Evolutionary conservation across 768 basidiomycete genomes (phyloP).

Genomic region (Mrakia gelida): DNA sequence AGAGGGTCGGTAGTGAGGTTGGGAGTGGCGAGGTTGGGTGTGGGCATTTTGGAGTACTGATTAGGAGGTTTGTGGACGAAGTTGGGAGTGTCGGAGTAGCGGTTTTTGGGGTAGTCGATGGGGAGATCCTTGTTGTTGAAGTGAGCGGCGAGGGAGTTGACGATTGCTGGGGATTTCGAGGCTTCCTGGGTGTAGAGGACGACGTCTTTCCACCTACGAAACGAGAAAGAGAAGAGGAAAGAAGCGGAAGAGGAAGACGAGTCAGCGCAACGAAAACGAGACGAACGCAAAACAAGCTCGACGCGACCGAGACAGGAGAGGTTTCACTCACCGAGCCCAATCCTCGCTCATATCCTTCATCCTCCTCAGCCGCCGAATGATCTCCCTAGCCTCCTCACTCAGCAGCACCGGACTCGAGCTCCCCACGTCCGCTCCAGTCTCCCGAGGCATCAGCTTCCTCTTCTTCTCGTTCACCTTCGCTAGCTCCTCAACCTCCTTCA

Average conservation of each 20-base stretch:
- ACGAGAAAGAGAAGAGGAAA: neutral
- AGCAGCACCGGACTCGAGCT: slow-evolving; percentile 42
- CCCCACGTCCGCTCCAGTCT: slow-evolving; percentile 37
- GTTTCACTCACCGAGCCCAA: slow-evolving; percentile 43
- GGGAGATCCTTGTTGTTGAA: slow-evolving; percentile 23
- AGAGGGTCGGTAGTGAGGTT: neutral
- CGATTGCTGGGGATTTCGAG: slow-evolving; percentile 27
- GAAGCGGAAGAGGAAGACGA: neutral
- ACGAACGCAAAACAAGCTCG: neutral
- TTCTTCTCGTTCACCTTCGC: slow-evolving; percentile 1
- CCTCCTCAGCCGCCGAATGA: slow-evolving; percentile 42
- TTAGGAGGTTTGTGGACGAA: neutral
- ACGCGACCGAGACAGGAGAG: neutral
- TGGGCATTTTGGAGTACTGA: neutral
- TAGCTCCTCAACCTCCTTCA: slow-evolving; percentile 3
- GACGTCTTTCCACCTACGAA: slow-evolving; percentile 45
- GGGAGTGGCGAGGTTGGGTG: neutral
- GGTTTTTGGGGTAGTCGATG: slow-evolving; percentile 15
- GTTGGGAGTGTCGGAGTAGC: slow-evolving; percentile 10
- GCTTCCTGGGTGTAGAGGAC: slow-evolving; percentile 41
- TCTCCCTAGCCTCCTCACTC: slow-evolving; percentile 44
- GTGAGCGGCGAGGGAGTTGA: slow-evolving; percentile 23
- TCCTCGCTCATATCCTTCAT: slow-evolving; percentile 45
- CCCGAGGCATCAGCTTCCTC: slow-evolving; percentile 33
- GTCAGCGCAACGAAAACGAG: neutral